Conservation (phyloP, 768 basidiomycete genomes). For the Coprinopsis marcescibilis region DNA sequence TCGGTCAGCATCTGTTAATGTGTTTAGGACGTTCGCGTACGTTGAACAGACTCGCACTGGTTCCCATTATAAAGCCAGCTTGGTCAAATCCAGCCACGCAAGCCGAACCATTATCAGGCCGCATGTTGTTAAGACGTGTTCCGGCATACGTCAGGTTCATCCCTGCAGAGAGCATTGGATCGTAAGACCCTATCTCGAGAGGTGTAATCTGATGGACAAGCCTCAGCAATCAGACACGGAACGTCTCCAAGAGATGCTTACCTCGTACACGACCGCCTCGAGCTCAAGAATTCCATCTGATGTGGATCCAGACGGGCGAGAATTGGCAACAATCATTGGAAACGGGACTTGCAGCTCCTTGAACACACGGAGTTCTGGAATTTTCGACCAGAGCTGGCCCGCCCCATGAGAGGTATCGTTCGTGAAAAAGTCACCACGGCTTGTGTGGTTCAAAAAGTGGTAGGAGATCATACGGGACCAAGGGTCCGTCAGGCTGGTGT, state of each 20-base stretch:
- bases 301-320: slow-evolving; percentile 41
- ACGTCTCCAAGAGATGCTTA: slow-evolving; percentile 19
- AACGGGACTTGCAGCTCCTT: slow-evolving; percentile 49
- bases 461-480: slow-evolving; percentile 64
- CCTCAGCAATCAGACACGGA: not conserved
- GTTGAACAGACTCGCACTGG: slow-evolving; percentile 66
- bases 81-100: slow-evolving; percentile 78
- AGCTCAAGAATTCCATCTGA: slow-evolving; percentile 32
- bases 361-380: slow-evolving; percentile 47
- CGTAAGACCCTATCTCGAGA: slow-evolving; percentile 70
- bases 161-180: slow-evolving; percentile 67
- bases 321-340: slow-evolving; percentile 59
- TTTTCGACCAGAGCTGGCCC: slow-evolving; percentile 63
- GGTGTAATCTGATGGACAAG: slow-evolving; percentile 41
- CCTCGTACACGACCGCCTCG: slow-evolving; percentile 53
- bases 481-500: slow-evolving; percentile 60
- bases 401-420: slow-evolving; percentile 60
- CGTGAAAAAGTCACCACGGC: slow-evolving; percentile 51
- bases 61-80: slow-evolving; percentile 68
- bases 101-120: slow-evolving; percentile 43
- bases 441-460: slow-evolving; percentile 69
- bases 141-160: slow-evolving; percentile 59
- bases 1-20: not conserved
- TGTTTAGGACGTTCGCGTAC: slow-evolving; percentile 22
- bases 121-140: slow-evolving; percentile 54